A percentile compares a stretch with the other conserved stretches of the same genome.
These are phyloP conservation scores for Hortaea sp. DNA, from an alignment of 2,329 filamentous ascomycete genomes.

Conservation along the genomic window DNA sequence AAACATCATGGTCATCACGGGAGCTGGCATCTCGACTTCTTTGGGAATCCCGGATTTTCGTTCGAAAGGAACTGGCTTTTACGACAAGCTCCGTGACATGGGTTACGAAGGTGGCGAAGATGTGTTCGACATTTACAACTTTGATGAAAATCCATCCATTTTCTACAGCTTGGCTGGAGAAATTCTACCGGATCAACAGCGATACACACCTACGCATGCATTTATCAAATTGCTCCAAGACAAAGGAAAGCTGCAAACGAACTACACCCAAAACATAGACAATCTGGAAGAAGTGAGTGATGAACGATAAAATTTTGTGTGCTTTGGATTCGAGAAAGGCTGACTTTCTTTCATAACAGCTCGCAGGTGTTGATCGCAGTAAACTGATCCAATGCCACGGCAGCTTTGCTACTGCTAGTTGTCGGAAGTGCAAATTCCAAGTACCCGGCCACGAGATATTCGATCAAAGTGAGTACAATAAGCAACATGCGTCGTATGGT, in stretches of 20 bases:
- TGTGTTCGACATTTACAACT: constrained; percentile 84
- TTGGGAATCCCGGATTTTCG: constrained; percentile 96
- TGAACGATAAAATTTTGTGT: no score
- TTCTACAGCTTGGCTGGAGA: constrained; percentile 90
- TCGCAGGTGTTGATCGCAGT: constrained; percentile 68
- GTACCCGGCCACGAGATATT: constrained; percentile 71
- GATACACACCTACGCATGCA: constrained; percentile 79
- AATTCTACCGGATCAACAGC: constrained; percentile 67
- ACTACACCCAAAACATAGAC: constrained; percentile 98
- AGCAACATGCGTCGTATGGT: no score
- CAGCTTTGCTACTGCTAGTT: constrained; percentile 86
- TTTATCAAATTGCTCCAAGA: constrained; percentile 87
- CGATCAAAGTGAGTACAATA: constrained; percentile 37
- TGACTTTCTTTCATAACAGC: constrained; percentile 17
- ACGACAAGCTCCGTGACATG: constrained; percentile 70
- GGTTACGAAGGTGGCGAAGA: constrained; percentile 80
- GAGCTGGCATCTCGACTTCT: constrained; percentile 92
- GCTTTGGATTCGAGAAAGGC: no score
- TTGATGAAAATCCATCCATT: constrained; percentile 72
- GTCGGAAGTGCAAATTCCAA: constrained; percentile 67
- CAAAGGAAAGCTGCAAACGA: constrained; percentile 81
- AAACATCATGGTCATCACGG: constrained; percentile 89
- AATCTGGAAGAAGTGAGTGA: constrained; percentile 50
- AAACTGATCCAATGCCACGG: constrained; percentile 95
- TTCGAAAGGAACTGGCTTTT: constrained; percentile 84